Base-by-base conservation (phyloP, 2,329 filamentous ascomycete genomes). In the Hypoxylon sp. region DNA sequence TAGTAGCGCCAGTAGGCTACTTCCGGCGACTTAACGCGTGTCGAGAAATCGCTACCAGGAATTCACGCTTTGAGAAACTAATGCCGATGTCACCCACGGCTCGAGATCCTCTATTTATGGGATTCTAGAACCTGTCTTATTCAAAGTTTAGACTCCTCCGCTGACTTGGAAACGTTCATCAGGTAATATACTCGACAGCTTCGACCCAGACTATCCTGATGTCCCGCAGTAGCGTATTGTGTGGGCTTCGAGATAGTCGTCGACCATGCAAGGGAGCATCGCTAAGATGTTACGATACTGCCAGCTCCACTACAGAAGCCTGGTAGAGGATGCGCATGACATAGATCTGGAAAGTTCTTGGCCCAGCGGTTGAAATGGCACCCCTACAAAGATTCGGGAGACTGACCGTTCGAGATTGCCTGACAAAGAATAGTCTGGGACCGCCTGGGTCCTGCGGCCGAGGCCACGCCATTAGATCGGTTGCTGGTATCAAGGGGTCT, bases 91-190 rank as follows among this genome's bases (percentile, higher is more conserved):
- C 56, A 37, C 28, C 11, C 54, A 55, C 41, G 26, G 54, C 62
- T 64, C 60, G 56, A 66, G 59, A 61, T 61, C 44, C 41, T 61
- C 56, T 66, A 68, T 68, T 66, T 66, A 66, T 63, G 65, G 65
- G 55, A 51, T 66, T 66, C 63, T 64, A 65, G 63, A 68, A 57
- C 65, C 17, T 15, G 24, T 53, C 54, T 13, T 56, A 0, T 37
- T 44, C 26, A 37, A 43, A 43, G n/a, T 44, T 53, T 37, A 47
- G 26, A 49, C 28, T 49, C 43, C 53, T 55, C 56, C 53, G 59
- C 50, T 55, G 59, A 34, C n/a, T 58, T 47, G 59, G 54, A 54
- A 24, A 22, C 24, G 47, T 20, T 28, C 47, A 48, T 51, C 34
- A 56, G 39, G 54, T 53, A 65, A 63, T 63, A 65, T 67, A 58